A percentile compares a stretch with the other conserved stretches of the same genome.
Evolutionary conservation across 2,329 filamentous ascomycete species (phyloP).

Genomic region (Pseudovirgaria hyperparasitica): DNA sequence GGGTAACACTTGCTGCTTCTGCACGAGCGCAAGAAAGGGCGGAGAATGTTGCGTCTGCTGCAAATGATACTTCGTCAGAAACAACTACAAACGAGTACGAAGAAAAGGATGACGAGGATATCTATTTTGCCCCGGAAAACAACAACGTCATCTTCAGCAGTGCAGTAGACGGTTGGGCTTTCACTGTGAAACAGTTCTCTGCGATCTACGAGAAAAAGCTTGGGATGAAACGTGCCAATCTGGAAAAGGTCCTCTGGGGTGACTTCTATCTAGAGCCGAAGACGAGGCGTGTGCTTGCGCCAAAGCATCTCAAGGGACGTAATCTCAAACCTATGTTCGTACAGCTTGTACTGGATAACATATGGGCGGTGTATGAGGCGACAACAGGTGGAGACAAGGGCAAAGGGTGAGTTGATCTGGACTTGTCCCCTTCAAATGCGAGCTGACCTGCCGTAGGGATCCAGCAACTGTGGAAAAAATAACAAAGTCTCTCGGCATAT

Average conservation of each 20-base stretch:
- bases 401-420: conserved; percentile 55
- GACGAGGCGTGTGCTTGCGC: conserved; percentile 80
- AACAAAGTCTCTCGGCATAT: conserved; percentile 78
- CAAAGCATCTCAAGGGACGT: conserved; percentile 86
- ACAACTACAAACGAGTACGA: conserved; percentile 53
- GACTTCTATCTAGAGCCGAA: conserved; percentile 95
- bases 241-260: conserved; percentile 95
- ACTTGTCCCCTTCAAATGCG: conserved; percentile 20
- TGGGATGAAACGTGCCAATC: conserved; percentile 73
- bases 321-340: conserved; percentile 95
- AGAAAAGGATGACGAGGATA: conserved; percentile 87
- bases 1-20: conserved; percentile 57
- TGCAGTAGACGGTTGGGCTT: conserved; percentile 97
- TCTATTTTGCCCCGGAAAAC: conserved; percentile 96
- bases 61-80: conserved; percentile 42
- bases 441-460: conserved; percentile 42
- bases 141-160: conserved; percentile 99
- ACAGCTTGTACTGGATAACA: conserved; percentile 84
- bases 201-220: conserved; percentile 92
- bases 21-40: conserved; percentile 43
- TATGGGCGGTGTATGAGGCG: conserved; percentile 92
- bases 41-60: conserved; percentile 35
- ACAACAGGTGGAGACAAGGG: conserved; percentile 71
- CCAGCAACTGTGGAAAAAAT: conserved; percentile 79
- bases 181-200: conserved; percentile 90